Evolutionary conservation across 148 eudicot genomes (phyloP).

Genomic region (Rhododendron ovatum): DNA sequence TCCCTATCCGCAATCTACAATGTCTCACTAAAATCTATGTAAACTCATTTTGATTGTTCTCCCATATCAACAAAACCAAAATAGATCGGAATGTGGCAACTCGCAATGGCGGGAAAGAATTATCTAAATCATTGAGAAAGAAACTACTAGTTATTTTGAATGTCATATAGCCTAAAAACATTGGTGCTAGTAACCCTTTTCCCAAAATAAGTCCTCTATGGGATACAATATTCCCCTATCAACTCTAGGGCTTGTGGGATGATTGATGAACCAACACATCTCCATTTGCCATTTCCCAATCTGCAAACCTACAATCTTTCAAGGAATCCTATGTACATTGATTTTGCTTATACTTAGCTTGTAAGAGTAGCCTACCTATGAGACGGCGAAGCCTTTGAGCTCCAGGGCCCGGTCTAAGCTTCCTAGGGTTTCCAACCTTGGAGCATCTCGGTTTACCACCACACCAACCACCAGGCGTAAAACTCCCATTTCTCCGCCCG

Average conservation of each 20-base stretch:
- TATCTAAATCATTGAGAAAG: neutral
- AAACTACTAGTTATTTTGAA: neutral
- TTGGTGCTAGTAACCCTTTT: neutral
- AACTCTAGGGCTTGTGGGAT: slow-evolving; percentile 5
- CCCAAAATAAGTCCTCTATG: neutral
- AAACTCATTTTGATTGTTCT: neutral
- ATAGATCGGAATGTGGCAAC: neutral
- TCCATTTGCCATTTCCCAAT: neutral
- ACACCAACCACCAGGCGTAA: slow-evolving; percentile 97
- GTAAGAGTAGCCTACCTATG: slow-evolving; percentile 36
- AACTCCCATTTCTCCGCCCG: slow-evolving; percentile 51
- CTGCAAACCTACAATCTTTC: neutral
- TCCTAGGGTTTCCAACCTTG: slow-evolving; percentile 48
- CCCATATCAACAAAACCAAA: neutral
- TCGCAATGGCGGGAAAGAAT: neutral
- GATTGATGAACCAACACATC: slow-evolving; percentile 5
- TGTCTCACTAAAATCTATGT: neutral
- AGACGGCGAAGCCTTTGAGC: slow-evolving; percentile 62
- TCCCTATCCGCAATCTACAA: neutral
- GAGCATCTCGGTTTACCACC: slow-evolving; percentile 56
- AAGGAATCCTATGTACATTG: slow-evolving; percentile 63
- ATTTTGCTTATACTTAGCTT: slow-evolving; percentile 25
- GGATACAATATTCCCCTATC: neutral
- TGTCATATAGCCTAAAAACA: neutral
- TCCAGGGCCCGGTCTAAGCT: slow-evolving; percentile 68